Conservation (phyloP, 2,329 filamentous ascomycete species). For the Aspergillus fructus region DNA sequence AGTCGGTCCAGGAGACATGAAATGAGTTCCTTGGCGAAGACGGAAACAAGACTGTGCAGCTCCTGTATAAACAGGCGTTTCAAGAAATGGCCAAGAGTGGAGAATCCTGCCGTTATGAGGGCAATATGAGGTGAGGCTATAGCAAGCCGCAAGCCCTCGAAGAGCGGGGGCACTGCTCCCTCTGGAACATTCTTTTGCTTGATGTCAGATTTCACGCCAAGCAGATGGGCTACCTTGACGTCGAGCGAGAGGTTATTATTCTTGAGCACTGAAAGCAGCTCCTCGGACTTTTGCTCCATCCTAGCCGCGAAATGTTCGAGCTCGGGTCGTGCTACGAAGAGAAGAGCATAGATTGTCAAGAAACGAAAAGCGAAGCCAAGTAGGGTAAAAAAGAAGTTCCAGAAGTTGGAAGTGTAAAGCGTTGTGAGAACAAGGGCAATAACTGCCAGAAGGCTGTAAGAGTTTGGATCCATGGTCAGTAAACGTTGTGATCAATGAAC, state of each 20-base stretch:
- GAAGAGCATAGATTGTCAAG: conserved; percentile 17
- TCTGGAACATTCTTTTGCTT: conserved; percentile 91
- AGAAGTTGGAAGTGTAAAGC: conserved; percentile 7
- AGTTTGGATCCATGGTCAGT: background rate
- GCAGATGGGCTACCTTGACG: conserved; percentile 69
- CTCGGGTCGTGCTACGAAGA: conserved; percentile 11
- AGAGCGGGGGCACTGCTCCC: conserved; percentile 65
- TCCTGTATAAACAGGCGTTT: conserved; percentile 85
- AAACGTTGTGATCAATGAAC: background rate
- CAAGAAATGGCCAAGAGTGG: conserved; percentile 80
- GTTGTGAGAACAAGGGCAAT: conserved; percentile 4
- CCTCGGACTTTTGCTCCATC: conserved; percentile 59
- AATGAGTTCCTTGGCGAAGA: conserved; percentile 68
- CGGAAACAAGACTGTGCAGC: conserved; percentile 67
- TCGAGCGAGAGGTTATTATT: conserved; percentile 68
- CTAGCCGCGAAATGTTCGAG: conserved; percentile 15
- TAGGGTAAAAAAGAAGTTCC: conserved; percentile 10
- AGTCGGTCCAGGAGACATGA: conserved; percentile 79
- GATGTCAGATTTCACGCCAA: conserved; percentile 78
- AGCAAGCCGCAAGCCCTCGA: conserved; percentile 76
- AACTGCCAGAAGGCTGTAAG: background rate
- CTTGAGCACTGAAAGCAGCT: conserved; percentile 55
- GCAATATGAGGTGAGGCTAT: conserved; percentile 74
- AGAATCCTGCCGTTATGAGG: conserved; percentile 80
- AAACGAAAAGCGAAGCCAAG: conserved; percentile 10